Evolutionary conservation across 2,329 filamentous ascomycete species (phyloP), one percentile per base, ranked within the genome.

Genomic region (Pseudogymnoascus sp.): DNA sequence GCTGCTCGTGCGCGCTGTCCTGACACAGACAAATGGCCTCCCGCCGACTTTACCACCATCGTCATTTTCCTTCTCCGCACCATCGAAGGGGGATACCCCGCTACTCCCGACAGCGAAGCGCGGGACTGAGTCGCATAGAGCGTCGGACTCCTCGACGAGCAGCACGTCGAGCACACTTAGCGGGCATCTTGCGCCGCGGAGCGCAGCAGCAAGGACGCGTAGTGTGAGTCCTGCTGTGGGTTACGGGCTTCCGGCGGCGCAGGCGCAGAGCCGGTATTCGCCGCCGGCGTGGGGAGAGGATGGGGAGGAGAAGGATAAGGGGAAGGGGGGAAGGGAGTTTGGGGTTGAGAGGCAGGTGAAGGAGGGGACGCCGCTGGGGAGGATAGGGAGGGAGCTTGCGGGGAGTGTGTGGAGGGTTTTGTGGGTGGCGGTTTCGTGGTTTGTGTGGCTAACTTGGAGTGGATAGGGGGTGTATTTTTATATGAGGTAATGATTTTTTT

Each of bases 361-460:
- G 72, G 72, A 69, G 46, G 65, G 66, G 63, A 72, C 76, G 60
- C 77, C 74, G 21, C 72, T 82, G 2, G 72, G 73, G 1, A 72
- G 84, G 4, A 80, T 89, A 5, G 72, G 77, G 33, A 77, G 79
- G 26, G 88, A 93, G 73, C 75, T 91, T 38, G 81, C 80, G 75
- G 81, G 78, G 7, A 87, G 83, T 50, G 69, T 87, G 17, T 85
- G 83, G 76, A 79, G 83, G 59, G 86, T 92, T 3, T 79, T 79
- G 5, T 84, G 83, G 80, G 82, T 89, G 73, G 85, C 84, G 19
- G 73, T 87, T 50, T 67, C 77, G 13, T 86, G 86, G 73, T 95
- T 89, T 79, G 79, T 79, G 31, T 90, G 86, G 76, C 75, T 93
- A 68, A 79, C 87, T 63, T 85, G 82, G 76, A 80, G 80, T 70